A percentile compares a stretch with the other conserved stretches of the same genome.
Evolutionary conservation across 257 asterid species (phyloP).

Genomic region (Avicennia marina): DNA sequence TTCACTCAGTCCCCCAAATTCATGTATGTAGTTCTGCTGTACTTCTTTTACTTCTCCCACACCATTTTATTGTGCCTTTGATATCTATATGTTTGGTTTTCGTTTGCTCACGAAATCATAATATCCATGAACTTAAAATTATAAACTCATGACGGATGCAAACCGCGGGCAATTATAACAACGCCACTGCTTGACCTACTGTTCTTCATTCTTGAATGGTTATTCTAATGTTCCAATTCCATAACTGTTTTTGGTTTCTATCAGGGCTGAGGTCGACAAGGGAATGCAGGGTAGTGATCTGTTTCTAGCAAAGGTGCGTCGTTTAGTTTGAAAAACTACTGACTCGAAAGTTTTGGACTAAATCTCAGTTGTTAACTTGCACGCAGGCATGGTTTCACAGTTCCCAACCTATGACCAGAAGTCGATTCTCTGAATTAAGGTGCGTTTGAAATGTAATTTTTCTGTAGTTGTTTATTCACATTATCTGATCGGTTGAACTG

Average conservation of each 20-base stretch:
- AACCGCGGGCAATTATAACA: too few species aligned
- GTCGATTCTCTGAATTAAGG: constrained; percentile 22
- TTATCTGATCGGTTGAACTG: not conserved
- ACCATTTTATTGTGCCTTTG: too few species aligned
- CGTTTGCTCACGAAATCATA: too few species aligned
- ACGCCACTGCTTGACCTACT: too few species aligned
- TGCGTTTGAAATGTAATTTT: not conserved
- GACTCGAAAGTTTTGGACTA: not conserved
- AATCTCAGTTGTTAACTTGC: constrained; percentile 4
- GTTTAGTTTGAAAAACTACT: not conserved
- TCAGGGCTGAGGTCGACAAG: constrained; percentile 47
- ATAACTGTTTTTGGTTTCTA: constrained; percentile 1
- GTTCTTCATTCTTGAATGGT: constrained; percentile 1
- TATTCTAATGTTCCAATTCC: not conserved
- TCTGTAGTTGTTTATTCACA: too few species aligned
- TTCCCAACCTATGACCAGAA: constrained; percentile 84
- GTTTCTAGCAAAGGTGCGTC: constrained; percentile 59
- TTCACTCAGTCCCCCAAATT: not conserved
- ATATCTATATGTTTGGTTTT: too few species aligned
- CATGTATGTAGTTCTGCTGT: too few species aligned
- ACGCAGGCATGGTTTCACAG: constrained; percentile 88
- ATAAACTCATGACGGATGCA: not conserved
- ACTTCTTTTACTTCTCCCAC: too few species aligned
- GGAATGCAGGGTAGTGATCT: constrained; percentile 57
- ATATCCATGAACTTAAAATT: not conserved